Evolutionary conservation across 768 basidiomycete species (phyloP).

Genomic region (Lactarius evosmus): DNA sequence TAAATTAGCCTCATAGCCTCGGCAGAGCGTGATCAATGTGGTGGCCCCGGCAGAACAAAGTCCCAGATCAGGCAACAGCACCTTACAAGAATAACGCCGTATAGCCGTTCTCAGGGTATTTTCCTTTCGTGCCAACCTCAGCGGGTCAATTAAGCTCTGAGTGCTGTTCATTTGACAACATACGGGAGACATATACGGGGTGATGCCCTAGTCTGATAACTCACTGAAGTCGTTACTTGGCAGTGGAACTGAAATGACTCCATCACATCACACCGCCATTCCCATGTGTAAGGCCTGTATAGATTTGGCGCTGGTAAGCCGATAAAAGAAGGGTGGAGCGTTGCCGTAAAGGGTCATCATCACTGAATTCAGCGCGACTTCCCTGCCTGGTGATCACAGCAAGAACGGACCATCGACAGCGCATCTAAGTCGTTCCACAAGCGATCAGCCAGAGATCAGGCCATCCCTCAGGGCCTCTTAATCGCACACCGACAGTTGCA

Average conservation of each 20-base stretch:
- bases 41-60: not conserved
- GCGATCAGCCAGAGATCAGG: constrained; percentile 7
- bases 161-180: not conserved
- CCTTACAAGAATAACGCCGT: not conserved
- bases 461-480: constrained; percentile 4
- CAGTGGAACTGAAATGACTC: not conserved
- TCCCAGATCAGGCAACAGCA: not conserved
- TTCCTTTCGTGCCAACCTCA: not conserved
- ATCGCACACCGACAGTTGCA: not conserved
- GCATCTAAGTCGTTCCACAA: constrained; percentile 17
- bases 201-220: too few relatives aligned
- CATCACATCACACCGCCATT: not conserved
- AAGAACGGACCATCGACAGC: constrained; percentile 3
- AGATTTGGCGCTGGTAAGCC: too few relatives aligned
- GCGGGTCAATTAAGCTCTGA: not conserved
- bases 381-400: not conserved
- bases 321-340: not conserved
- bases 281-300: not conserved
- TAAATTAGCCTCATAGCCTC: not conserved
- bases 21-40: not conserved
- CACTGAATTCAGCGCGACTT: not conserved
- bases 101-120: not conserved
- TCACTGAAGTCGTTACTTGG: too few relatives aligned
- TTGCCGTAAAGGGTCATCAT: not conserved
- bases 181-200: not conserved